Percentiles rank a stretch among this genome's conserved stretches.
phyloP scores from a whole-genome alignment of 164 flowering plant genomes.

The Chimonanthus salicifolius region DNA sequence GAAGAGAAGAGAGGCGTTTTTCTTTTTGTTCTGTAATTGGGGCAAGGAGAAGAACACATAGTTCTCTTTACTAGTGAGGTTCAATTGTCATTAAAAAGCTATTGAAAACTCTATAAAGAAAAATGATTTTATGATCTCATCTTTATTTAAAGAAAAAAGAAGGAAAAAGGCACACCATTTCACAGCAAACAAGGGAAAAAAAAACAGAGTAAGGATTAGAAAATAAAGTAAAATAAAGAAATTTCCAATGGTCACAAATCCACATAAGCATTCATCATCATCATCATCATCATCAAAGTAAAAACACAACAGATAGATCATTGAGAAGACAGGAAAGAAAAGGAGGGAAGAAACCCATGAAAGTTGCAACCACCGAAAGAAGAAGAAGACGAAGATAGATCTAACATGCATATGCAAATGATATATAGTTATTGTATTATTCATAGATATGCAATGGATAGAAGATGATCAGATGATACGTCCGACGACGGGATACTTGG shows the following conservation, averaged over 20 bases:
- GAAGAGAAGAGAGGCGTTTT: too few species aligned
- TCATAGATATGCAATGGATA: neutral
- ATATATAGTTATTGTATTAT: neutral
- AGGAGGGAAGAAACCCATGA: neutral
- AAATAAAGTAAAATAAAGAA: too few species aligned
- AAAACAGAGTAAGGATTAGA: too few species aligned
- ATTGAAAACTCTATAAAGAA: too few species aligned
- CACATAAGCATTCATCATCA: neutral
- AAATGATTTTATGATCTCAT: too few species aligned
- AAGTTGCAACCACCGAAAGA: neutral
- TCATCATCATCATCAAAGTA: neutral
- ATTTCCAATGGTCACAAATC: neutral
- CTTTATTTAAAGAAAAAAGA: too few species aligned
- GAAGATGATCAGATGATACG: conserved; percentile 32
- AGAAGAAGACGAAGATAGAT: neutral
- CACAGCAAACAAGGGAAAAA: too few species aligned
- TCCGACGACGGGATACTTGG: conserved; percentile 90
- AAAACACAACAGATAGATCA: neutral
- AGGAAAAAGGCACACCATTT: too few species aligned
- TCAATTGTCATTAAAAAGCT: too few species aligned
- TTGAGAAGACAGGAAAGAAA: neutral
- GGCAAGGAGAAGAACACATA: too few species aligned
- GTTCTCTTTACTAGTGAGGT: too few species aligned
- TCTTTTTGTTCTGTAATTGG: too few species aligned
- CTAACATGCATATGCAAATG: neutral